Conservation (phyloP, 2,329 filamentous ascomycete genomes). For the Fusarium sp. region DNA sequence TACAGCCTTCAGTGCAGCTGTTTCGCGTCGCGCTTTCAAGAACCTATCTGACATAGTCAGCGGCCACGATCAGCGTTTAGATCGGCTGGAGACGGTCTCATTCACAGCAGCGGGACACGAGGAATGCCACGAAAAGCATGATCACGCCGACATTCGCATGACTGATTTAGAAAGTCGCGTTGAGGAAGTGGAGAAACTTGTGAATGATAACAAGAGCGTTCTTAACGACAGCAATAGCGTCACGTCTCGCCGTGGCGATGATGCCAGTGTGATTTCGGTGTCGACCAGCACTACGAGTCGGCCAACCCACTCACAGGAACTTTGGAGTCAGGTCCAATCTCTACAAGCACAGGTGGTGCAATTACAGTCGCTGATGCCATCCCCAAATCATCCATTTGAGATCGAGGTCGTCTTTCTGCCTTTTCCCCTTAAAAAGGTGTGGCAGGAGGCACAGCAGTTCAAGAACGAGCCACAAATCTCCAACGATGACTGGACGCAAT, state of each 20-base stretch:
- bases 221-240: conserved; percentile 56
- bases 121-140: conserved; percentile 73
- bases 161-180: conserved; percentile 73
- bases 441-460: conserved; percentile 61
- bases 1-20: conserved; percentile 26
- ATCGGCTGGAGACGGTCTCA: conserved; percentile 73
- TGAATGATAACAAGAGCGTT: conserved; percentile 53
- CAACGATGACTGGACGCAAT: conserved; percentile 64
- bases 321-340: conserved; percentile 59
- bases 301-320: conserved; percentile 53
- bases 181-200: conserved; percentile 66
- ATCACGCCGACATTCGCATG: conserved; percentile 71
- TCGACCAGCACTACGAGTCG: conserved; percentile 53
- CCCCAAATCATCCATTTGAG: conserved; percentile 71
- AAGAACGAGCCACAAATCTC: conserved; percentile 48
- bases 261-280: conserved; percentile 59
- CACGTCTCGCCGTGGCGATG: conserved; percentile 49
- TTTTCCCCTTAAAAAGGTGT: conserved; percentile 67
- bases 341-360: conserved; percentile 61
- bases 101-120: conserved; percentile 73
- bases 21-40: conserved; percentile 51
- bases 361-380: conserved; percentile 70
- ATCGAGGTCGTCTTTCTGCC: conserved; percentile 80
- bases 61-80: conserved; percentile 70
- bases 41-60: conserved; percentile 62